A percentile compares a stretch with the other conserved stretches of the same genome.
These are phyloP conservation scores for Vaccinium myrtillus DNA, from an alignment of 148 eudicot genomes.

Conservation along the genomic window DNA sequence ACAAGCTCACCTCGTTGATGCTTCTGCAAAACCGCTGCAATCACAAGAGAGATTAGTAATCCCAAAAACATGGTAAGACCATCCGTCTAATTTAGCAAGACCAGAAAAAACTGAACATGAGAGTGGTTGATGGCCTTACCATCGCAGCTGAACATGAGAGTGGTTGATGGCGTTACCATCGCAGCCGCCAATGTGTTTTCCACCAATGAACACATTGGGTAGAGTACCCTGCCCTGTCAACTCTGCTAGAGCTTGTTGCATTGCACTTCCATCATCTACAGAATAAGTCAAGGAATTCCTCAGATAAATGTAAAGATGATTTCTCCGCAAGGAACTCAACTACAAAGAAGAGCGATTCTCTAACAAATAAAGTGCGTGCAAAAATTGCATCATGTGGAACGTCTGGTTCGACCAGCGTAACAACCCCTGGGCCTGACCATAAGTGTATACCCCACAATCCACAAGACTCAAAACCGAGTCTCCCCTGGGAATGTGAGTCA, in stretches of 20 bases:
- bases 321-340: background rate
- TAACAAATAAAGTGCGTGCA: too few relatives aligned
- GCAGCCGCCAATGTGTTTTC: slow-evolving; percentile 71
- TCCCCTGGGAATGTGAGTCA: too few relatives aligned
- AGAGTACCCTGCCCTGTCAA: slow-evolving; percentile 86
- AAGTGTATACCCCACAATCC: too few relatives aligned
- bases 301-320: background rate
- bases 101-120: background rate
- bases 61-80: background rate
- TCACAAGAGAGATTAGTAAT: background rate
- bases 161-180: slow-evolving; percentile 41
- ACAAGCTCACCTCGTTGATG: slow-evolving; percentile 60
- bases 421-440: too few relatives aligned
- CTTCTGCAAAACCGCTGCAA: slow-evolving; percentile 52
- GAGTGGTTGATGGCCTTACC: too few relatives aligned
- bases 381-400: too few relatives aligned
- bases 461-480: too few relatives aligned
- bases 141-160: too few relatives aligned
- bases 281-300: background rate
- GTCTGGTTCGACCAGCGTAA: too few relatives aligned
- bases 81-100: background rate
- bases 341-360: background rate
- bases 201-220: slow-evolving; percentile 81
- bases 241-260: slow-evolving; percentile 64
- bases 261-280: slow-evolving; percentile 66